Evolutionary conservation across 2,329 filamentous ascomycete genomes (phyloP).

Genomic region (Talaromyces sp.): DNA sequence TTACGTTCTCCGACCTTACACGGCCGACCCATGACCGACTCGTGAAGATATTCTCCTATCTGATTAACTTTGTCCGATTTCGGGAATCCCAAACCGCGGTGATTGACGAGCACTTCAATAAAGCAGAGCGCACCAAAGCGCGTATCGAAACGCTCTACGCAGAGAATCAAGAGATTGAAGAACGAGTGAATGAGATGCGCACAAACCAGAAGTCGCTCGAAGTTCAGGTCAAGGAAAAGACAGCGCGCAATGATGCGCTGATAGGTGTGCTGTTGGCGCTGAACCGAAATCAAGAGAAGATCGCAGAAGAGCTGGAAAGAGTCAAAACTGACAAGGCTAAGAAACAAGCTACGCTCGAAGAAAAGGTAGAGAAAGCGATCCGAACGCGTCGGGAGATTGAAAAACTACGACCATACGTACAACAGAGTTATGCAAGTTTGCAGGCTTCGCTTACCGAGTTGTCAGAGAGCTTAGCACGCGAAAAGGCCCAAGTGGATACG

Average conservation of each 20-base stretch:
- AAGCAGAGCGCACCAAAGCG: conserved; percentile 77
- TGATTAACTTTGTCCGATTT: conserved; percentile 98
- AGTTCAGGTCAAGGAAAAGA: conserved; percentile 76
- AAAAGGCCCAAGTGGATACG: conserved; percentile 80
- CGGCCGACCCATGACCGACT: conserved; percentile 85
- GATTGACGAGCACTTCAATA: conserved; percentile 93
- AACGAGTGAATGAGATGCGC: conserved; percentile 73
- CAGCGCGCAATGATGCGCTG: conserved; percentile 78
- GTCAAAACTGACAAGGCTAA: conserved; percentile 75
- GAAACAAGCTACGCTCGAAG: conserved; percentile 59
- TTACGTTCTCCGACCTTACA: conserved; percentile 88
- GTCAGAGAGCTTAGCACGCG: conserved; percentile 69
- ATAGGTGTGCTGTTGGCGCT: conserved; percentile 79
- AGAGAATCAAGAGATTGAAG: conserved; percentile 84
- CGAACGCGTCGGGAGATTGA: conserved; percentile 76
- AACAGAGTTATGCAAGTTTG: conserved; percentile 79
- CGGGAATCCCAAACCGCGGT: conserved; percentile 84
- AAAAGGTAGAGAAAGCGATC: conserved; percentile 52
- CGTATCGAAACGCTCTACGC: conserved; percentile 80
- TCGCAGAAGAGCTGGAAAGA: conserved; percentile 76
- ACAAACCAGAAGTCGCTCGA: conserved; percentile 77
- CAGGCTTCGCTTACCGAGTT: conserved; percentile 79
- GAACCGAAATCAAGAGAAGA: conserved; percentile 74
- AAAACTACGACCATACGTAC: conserved; percentile 86
- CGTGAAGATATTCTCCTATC: conserved; percentile 92